Conservation (phyloP, 2,329 filamentous ascomycete species). For the Stemphylium vesicarium region DNA sequence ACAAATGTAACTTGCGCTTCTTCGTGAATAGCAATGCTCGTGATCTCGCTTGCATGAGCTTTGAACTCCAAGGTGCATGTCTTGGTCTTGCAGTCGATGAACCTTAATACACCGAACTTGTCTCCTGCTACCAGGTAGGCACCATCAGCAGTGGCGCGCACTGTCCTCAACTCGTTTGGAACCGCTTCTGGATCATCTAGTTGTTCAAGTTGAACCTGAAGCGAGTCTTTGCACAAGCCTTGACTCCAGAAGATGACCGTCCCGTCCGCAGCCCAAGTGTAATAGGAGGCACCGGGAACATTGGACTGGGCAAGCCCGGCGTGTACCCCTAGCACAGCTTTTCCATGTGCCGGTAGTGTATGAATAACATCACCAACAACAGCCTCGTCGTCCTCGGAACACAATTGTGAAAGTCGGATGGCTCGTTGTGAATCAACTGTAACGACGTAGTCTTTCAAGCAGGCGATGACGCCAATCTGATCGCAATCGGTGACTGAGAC, state of each 20-base stretch:
- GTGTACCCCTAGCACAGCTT: constrained; percentile 73
- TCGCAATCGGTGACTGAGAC: constrained; percentile 36
- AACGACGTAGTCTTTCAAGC: constrained; percentile 46
- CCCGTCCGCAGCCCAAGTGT: constrained; percentile 87
- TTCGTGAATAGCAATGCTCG: constrained; percentile 77
- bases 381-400: constrained; percentile 39
- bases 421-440: constrained; percentile 76
- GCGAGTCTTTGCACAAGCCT: constrained; percentile 69
- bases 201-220: constrained; percentile 74
- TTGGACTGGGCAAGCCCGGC: constrained; percentile 65
- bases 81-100: constrained; percentile 69
- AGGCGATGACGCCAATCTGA: constrained; percentile 48
- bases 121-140: constrained; percentile 82
- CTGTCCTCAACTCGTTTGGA: constrained; percentile 63
- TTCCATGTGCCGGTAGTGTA: constrained; percentile 63
- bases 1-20: constrained; percentile 70
- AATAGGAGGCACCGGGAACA: constrained; percentile 71
- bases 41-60: constrained; percentile 85
- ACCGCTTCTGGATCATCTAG: constrained; percentile 54
- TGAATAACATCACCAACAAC: constrained; percentile 42
- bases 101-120: constrained; percentile 78
- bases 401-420: constrained; percentile 68
- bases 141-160: constrained; percentile 66
- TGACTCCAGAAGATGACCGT: constrained; percentile 84
- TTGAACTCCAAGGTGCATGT: constrained; percentile 73